phyloP scores from a whole-genome alignment of 495 filamentous ascomycete genomes.

The Xylona heveae region DNA sequence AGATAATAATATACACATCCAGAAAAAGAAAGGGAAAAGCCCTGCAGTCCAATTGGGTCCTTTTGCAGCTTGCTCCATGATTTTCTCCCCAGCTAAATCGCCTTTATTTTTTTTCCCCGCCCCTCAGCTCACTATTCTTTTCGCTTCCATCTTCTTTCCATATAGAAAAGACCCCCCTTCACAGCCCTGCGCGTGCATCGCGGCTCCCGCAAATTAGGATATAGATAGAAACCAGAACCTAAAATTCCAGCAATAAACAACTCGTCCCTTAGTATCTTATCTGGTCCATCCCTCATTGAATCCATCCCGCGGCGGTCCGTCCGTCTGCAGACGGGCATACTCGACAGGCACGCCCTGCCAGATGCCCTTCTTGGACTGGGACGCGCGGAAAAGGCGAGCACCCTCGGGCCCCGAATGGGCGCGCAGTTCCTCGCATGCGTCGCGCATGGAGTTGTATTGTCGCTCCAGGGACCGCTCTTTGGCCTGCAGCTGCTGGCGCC shows the following conservation, averaged over 20 bases:
- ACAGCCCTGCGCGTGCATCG: no score
- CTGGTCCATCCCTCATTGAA: conserved; percentile 61
- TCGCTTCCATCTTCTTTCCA: no score
- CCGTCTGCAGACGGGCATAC: conserved; percentile 66
- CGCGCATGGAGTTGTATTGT: conserved; percentile 58
- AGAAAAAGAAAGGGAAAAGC: no score
- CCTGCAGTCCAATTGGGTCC: no score
- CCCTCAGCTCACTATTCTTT: no score
- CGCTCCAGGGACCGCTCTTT: conserved; percentile 43
- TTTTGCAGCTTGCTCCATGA: no score
- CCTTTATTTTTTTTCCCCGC: no score
- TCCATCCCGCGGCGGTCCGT: conserved; percentile 44
- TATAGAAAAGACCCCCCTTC: no score
- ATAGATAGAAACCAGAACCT: neutral
- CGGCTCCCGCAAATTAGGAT: no score
- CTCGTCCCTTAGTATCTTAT: conserved; percentile 3
- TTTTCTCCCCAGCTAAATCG: no score
- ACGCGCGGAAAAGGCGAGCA: conserved; percentile 55
- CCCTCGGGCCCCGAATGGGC: conserved; percentile 12
- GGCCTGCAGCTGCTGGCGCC: conserved; percentile 34
- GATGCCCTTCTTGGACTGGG: conserved; percentile 67
- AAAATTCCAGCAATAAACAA: neutral
- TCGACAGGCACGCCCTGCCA: conserved; percentile 63
- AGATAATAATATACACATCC: no score
- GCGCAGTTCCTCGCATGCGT: conserved; percentile 64